Percentiles rank a stretch among this genome's conserved stretches.
phyloP scores from a whole-genome alignment of 306 rosid species.

The Cicer yamashitae region DNA sequence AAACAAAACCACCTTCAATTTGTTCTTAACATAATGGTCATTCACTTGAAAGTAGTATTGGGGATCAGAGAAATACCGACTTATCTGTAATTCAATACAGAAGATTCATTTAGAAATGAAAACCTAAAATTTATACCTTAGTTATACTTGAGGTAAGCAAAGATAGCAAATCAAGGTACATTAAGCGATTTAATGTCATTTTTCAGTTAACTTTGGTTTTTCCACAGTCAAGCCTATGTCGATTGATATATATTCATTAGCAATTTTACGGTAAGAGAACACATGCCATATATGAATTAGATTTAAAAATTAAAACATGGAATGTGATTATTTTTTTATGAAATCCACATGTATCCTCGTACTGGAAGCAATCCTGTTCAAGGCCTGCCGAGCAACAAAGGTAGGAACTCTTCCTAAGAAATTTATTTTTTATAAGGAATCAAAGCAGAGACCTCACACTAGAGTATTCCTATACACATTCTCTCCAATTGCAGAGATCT shows the following conservation, averaged over 20 bases:
- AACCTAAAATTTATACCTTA: constrained; percentile 23
- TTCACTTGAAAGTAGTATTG: constrained; percentile 98
- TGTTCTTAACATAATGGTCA: constrained; percentile 93
- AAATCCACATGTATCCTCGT: not conserved
- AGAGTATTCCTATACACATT: not conserved
- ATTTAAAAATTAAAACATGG: constrained; percentile 7
- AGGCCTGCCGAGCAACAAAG: not conserved
- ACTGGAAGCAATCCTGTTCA: not conserved
- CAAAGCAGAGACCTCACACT: not conserved
- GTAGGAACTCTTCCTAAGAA: not conserved
- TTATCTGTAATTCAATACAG: constrained; percentile 66
- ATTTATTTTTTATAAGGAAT: not conserved
- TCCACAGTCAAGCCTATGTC: constrained; percentile 3
- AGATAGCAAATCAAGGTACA: constrained; percentile 29
- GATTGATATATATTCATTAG: constrained; percentile 4
- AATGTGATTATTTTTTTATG: not conserved
- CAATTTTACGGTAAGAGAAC: not conserved
- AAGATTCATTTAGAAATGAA: constrained; percentile 33
- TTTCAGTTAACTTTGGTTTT: not conserved
- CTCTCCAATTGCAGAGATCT: not conserved
- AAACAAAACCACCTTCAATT: constrained; percentile 90
- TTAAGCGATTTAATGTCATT: constrained; percentile 6
- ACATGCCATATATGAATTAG: constrained; percentile 13
- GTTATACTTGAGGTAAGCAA: not conserved
- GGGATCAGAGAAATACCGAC: constrained; percentile 91